Conservation (phyloP, 2,329 filamentous ascomycete species). For the Lecanicillium sp. region DNA sequence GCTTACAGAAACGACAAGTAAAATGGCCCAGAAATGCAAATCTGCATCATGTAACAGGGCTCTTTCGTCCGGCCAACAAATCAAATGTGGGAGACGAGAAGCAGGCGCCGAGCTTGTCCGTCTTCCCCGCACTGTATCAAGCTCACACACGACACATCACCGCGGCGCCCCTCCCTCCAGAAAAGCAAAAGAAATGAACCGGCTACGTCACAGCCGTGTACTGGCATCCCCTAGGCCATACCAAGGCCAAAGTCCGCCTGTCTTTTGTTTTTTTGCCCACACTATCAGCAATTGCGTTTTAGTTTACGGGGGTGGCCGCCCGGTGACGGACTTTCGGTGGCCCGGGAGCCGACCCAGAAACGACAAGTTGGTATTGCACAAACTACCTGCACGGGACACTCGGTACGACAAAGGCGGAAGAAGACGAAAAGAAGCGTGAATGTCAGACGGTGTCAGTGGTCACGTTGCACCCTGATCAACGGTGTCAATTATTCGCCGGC, state of each 20-base stretch:
- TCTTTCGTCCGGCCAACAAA: not conserved
- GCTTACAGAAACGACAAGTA: not conserved
- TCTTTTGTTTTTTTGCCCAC: too few species aligned
- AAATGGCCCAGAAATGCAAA: conserved; percentile 7
- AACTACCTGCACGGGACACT: not conserved
- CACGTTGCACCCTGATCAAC: too few species aligned
- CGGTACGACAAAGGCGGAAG: not conserved
- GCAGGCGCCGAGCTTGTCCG: conserved; percentile 3
- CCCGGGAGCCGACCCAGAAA: not conserved
- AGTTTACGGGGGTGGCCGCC: too few species aligned
- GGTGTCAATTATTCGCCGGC: too few species aligned
- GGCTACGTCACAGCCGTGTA: not conserved
- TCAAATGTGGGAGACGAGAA: not conserved
- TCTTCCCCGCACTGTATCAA: conserved; percentile 3
- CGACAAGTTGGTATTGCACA: not conserved
- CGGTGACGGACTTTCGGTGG: conserved; percentile 2
- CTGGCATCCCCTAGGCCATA: not conserved
- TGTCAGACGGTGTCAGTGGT: too few species aligned
- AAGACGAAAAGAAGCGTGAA: too few species aligned
- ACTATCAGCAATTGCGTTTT: too few species aligned
- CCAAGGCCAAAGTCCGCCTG: not conserved
- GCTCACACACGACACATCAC: conserved; percentile 6
- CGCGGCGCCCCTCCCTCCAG: not conserved
- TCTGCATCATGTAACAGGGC: not conserved
- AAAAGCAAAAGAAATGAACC: not conserved